Evolutionary conservation across 768 basidiomycete species (phyloP).

Genomic region (Boletus coccyginus): DNA sequence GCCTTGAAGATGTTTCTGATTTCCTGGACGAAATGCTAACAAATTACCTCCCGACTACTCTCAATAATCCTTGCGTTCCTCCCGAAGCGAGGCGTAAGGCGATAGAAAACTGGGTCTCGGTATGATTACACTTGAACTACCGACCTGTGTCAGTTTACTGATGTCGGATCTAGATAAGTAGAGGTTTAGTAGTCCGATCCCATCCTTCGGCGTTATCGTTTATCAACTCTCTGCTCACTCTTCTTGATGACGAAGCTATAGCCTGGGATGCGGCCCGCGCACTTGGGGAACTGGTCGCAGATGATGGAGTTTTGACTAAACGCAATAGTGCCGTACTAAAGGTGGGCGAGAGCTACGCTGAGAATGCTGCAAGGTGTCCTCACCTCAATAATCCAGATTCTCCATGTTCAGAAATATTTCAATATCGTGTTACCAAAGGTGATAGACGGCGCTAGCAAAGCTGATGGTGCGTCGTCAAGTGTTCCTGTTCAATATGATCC

Average conservation of each 20-base stretch:
- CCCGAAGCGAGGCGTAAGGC: slow-evolving; percentile 46
- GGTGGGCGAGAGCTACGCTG: slow-evolving; percentile 40
- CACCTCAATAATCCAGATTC: slow-evolving; percentile 44
- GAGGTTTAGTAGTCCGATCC: slow-evolving; percentile 75
- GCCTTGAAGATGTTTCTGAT: slow-evolving; percentile 39
- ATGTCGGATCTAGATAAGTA: slow-evolving; percentile 54
- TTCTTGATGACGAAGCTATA: slow-evolving; percentile 65
- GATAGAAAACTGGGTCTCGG: slow-evolving; percentile 69
- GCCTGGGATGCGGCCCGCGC: slow-evolving; percentile 74
- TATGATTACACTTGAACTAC: slow-evolving; percentile 30
- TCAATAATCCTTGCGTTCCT: slow-evolving; percentile 35
- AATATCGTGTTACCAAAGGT: slow-evolving; percentile 69
- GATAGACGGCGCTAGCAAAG: slow-evolving; percentile 59
- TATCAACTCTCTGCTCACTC: slow-evolving; percentile 61
- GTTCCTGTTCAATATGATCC: background rate
- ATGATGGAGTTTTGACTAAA: slow-evolving; percentile 70
- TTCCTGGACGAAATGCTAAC: slow-evolving; percentile 46
- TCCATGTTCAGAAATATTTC: slow-evolving; percentile 76
- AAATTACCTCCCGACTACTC: slow-evolving; percentile 47
- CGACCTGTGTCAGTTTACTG: background rate
- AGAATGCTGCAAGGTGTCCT: background rate
- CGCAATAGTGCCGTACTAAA: slow-evolving; percentile 73
- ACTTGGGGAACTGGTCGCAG: slow-evolving; percentile 62
- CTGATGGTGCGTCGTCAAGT: slow-evolving; percentile 42
- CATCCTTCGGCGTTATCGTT: slow-evolving; percentile 57